Conservation (phyloP, 768 basidiomycete species). For the Neoboletus magnificus region DNA sequence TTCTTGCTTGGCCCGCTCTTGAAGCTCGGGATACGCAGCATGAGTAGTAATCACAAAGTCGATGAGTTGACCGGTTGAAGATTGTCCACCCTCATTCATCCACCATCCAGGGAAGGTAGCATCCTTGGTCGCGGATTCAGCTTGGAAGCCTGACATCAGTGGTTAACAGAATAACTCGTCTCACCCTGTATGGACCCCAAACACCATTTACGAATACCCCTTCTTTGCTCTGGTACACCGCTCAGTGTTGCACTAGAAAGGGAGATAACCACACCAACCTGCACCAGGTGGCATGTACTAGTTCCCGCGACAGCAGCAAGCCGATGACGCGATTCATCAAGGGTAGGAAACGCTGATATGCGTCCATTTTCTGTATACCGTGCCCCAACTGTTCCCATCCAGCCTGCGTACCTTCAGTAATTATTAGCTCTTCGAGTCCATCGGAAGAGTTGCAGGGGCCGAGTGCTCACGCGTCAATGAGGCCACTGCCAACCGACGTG, state of each 20-base stretch:
- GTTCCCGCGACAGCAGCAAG: conserved; percentile 95
- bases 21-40: conserved; percentile 71
- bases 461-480: conserved; percentile 84
- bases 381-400: conserved; percentile 94
- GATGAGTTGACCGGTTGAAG: conserved; percentile 91
- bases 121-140: conserved; percentile 44
- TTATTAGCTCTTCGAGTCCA: background rate
- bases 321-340: conserved; percentile 76
- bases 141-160: background rate
- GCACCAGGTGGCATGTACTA: conserved; percentile 92
- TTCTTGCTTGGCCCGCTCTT: conserved; percentile 57
- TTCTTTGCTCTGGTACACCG: conserved; percentile 57
- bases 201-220: conserved; percentile 88
- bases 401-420: conserved; percentile 76
- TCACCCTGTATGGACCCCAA: conserved; percentile 85
- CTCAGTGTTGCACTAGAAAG: background rate
- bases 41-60: conserved; percentile 95
- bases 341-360: conserved; percentile 52
- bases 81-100: conserved; percentile 99
- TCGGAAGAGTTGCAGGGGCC: background rate
- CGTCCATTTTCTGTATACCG: conserved; percentile 53
- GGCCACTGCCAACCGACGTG: conserved; percentile 88
- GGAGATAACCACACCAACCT: conserved; percentile 41
- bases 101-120: conserved; percentile 93
- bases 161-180: background rate